phyloP scores from a whole-genome alignment of 202 grass and related monocot genomes.

The Digitaria exilis region DNA sequence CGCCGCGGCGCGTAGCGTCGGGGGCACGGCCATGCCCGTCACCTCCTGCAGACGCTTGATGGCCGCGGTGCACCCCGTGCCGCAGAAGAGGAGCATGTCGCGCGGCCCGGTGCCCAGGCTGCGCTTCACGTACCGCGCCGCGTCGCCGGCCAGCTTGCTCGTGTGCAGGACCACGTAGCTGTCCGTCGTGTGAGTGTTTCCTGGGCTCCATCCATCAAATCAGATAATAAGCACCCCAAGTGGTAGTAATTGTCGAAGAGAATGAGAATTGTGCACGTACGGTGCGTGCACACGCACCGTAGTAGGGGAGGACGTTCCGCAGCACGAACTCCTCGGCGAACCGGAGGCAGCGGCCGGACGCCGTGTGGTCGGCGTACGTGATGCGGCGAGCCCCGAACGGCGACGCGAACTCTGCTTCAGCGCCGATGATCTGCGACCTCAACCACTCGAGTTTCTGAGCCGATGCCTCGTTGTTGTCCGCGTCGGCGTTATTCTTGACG shows the following conservation, averaged over 20 bases:
- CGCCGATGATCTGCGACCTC: conserved; percentile 62
- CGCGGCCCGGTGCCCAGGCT: conserved; percentile 29
- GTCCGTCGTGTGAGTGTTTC: conserved; percentile 73
- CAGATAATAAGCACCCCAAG: neutral
- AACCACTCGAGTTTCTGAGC: conserved; percentile 51
- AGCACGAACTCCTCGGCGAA: conserved; percentile 68
- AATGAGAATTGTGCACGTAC: neutral
- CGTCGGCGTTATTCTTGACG: neutral
- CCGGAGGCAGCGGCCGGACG: conserved; percentile 55
- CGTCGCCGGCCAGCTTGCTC: conserved; percentile 40
- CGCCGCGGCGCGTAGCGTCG: conserved; percentile 10
- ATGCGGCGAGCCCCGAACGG: conserved; percentile 58
- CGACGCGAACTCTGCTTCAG: conserved; percentile 49
- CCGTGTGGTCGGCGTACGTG: conserved; percentile 76
- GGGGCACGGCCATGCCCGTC: conserved; percentile 8
- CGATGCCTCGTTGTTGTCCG: neutral
- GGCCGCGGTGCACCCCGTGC: conserved; percentile 20
- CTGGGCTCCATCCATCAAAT: conserved; percentile 16
- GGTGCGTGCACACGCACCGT: conserved; percentile 33
- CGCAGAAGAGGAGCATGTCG: conserved; percentile 26
- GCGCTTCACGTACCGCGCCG: conserved; percentile 62
- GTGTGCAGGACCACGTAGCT: conserved; percentile 74
- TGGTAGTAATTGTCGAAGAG: neutral
- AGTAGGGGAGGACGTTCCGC: conserved; percentile 58
- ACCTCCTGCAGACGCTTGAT: conserved; percentile 21